Evolutionary conservation across 495 filamentous ascomycete genomes (phyloP).

Genomic region (Clavariopsis aquatica): DNA sequence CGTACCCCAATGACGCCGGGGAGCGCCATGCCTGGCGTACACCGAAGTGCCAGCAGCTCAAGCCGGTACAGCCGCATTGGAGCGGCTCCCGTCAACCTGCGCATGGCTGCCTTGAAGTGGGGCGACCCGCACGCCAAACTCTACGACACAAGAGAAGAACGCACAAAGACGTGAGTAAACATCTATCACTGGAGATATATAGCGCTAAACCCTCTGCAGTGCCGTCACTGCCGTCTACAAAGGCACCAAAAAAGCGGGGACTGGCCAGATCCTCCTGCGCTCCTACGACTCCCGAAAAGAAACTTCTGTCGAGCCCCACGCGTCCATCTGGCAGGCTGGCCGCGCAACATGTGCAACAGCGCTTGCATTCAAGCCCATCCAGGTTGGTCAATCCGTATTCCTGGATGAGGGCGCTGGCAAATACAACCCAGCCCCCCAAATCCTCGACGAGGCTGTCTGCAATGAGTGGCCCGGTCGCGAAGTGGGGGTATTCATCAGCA

Average conservation of each 20-base stretch:
- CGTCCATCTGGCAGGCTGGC: conserved; percentile 93
- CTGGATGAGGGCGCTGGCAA: conserved; percentile 90
- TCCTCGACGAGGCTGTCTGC: conserved; percentile 83
- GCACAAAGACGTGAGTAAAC: conserved; percentile 83
- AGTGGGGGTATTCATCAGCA: conserved; percentile 82
- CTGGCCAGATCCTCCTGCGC: conserved; percentile 70
- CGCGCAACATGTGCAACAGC: conserved; percentile 91
- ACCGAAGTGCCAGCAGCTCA: conserved; percentile 56
- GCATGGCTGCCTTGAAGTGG: conserved; percentile 50
- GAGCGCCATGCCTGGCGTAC: conserved; percentile 24
- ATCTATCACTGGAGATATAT: neutral
- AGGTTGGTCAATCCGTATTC: conserved; percentile 88
- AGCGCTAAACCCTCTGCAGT: conserved; percentile 52
- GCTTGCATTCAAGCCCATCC: conserved; percentile 92
- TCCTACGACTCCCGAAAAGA: conserved; percentile 95
- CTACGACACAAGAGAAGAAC: conserved; percentile 79
- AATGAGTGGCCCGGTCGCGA: conserved; percentile 96
- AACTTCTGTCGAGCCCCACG: conserved; percentile 82
- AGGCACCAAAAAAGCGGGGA: conserved; percentile 65
- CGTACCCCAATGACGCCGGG: conserved; percentile 32
- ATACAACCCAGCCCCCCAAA: conserved; percentile 84
- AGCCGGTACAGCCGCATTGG: conserved; percentile 57
- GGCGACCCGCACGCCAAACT: conserved; percentile 67
- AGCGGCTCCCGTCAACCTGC: conserved; percentile 37
- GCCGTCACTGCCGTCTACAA: conserved; percentile 91